Evolutionary conservation across 2,329 filamentous ascomycete genomes (phyloP).

Genomic region (Sarocladium brachiariae): DNA sequence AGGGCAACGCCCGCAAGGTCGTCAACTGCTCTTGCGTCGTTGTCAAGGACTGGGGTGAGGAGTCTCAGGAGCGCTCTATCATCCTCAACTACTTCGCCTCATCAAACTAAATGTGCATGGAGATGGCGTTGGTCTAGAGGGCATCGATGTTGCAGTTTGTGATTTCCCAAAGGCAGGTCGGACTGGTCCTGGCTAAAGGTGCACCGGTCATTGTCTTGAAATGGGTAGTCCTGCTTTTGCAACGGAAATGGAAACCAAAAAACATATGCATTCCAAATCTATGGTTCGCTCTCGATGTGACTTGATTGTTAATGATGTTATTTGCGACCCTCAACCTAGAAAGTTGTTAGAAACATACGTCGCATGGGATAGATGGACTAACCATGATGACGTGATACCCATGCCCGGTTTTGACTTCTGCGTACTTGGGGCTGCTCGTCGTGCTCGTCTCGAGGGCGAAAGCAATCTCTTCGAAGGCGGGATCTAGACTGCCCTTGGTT

Average conservation of each 20-base stretch:
- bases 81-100: slow-evolving; percentile 99
- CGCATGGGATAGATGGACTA: slow-evolving; percentile 12
- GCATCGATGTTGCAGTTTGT: slow-evolving; percentile 7
- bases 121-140: slow-evolving; percentile 20
- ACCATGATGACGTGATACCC: slow-evolving; percentile 82
- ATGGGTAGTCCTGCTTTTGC: slow-evolving; percentile 16
- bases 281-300: not conserved
- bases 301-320: slow-evolving; percentile 15
- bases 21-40: slow-evolving; percentile 99
- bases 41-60: slow-evolving; percentile 99
- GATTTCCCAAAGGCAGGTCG: not conserved
- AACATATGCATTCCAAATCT: slow-evolving; percentile 10
- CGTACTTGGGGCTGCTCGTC: slow-evolving; percentile 56
- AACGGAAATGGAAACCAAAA: slow-evolving; percentile 35
- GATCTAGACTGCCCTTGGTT: slow-evolving; percentile 57
- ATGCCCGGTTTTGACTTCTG: slow-evolving; percentile 65
- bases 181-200: slow-evolving; percentile 15
- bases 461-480: slow-evolving; percentile 66
- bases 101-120: slow-evolving; percentile 48
- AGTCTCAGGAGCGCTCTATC: slow-evolving; percentile 97
- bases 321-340: slow-evolving; percentile 35
- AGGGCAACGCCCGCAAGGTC: slow-evolving; percentile 99
- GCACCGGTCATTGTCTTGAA: slow-evolving; percentile 20
- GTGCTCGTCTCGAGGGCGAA: slow-evolving; percentile 62
- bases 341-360: not conserved